Percentiles rank a stretch among this genome's conserved stretches.
These are phyloP conservation scores for Spinellus fusiger DNA, from an alignment of 192 early-diverging fungal species.

Conservation along the genomic window DNA sequence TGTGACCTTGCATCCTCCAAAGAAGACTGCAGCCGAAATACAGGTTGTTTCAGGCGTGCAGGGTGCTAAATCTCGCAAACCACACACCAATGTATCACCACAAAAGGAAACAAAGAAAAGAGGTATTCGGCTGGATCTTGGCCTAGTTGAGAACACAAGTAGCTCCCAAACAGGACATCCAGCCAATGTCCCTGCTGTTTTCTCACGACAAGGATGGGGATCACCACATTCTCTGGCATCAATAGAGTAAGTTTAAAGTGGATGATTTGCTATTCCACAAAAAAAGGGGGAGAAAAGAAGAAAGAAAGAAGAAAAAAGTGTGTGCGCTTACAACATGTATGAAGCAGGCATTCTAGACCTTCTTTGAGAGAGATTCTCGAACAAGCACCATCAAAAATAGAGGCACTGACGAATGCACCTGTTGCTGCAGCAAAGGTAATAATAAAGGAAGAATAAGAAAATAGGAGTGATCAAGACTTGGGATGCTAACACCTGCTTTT, in stretches of 20 bases:
- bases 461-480: not conserved
- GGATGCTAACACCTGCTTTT: too few species aligned
- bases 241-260: not conserved
- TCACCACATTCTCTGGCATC: not conserved
- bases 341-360: slow-evolving; percentile 5
- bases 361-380: slow-evolving; percentile 41
- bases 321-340: not conserved
- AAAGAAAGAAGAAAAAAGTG: not conserved
- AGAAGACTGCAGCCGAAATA: not conserved
- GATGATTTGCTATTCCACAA: not conserved
- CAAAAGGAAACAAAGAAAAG: not conserved
- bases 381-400: slow-evolving; percentile 14
- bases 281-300: not conserved
- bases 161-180: not conserved
- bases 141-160: not conserved
- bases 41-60: not conserved
- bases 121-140: not conserved
- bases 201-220: not conserved
- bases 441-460: not conserved
- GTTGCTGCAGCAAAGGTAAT: not conserved
- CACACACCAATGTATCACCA: not conserved
- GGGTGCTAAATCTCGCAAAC: not conserved
- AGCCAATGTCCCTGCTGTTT: not conserved
- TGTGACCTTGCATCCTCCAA: not conserved
- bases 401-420: not conserved